Evolutionary conservation across 768 basidiomycete species (phyloP), one percentile per base, ranked within the genome.

Genomic region (Kwoniella pini): DNA sequence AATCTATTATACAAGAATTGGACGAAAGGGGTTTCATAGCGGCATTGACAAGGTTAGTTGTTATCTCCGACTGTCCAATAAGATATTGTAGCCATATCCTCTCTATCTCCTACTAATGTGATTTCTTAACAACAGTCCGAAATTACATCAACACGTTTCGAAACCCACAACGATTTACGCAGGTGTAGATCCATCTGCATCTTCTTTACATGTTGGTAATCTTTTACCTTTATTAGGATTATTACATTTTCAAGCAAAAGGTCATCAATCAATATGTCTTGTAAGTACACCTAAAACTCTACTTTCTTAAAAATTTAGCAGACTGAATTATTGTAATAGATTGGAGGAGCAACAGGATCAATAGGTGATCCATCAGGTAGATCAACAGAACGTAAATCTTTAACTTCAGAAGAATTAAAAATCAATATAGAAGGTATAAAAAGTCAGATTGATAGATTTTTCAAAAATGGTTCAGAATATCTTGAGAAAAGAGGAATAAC

Each of bases 361-460:
- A 87, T 99, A 44, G 96, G 96, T 5, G 96, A 99, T 74, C 96
- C 96, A 7, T 95, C 94, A 3, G 95, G 96, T 1, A 84, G 94
- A 33, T 82, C 84, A 4, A 85, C 85, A 0, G 95, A 96, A 78
- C 86, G 96, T 21, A 84, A 86, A 54, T 82, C 85, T 3, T 84
- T 91, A 4, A 82, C 86, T 33, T 77, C 79, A 12, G 77, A 83
- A 10, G 82, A 85, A 51, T 84, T 93, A 3, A 81, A 85, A 38
- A 64, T 80, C 52, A 97, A 98, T 69, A 86, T 88, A 42, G 57
- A 69, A 12, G 80, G 81, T 17, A 85, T 99, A 55, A 83, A 84
- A 0, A 73, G 78, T 10, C 86, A 86, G 53, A 82, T 97, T 33
- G 79, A 84, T n/a, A 80, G 63, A 0, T 94, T 99, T 80, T 92